Base-by-base conservation (phyloP, 2,329 filamentous ascomycete species). In the Diaporthe sp. region DNA sequence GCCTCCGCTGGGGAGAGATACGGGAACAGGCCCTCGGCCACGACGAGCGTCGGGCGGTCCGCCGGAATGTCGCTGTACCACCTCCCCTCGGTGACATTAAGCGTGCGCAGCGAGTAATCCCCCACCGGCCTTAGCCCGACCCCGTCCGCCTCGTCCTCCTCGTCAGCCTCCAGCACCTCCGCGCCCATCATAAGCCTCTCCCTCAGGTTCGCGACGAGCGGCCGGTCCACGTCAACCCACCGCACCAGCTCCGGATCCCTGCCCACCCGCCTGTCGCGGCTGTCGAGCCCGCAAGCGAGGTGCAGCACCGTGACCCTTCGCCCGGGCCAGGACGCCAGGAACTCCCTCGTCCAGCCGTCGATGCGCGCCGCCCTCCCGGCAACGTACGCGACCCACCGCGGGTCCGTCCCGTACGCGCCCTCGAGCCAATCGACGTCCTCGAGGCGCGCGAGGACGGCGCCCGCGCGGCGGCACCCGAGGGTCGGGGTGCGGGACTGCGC, bases 251-350 rank as follows among this genome's bases (percentile, higher is more conserved):
- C 63, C 3, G 58, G 31, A 31, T 67, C 71, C 22, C 51, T 7
- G 3, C 2, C 2, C 13, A 73, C 51, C 6, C 76, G 74, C 47
- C 65, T 49, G 68, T 51, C 70, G 17, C 76, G 75, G 8, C 55
- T 42, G 49, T 77, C 76, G 20, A 77, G 72, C 17, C 76, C 76
- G 53, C 74, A 76, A 28, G 75, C 75, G 22, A 77, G 63, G 61
- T 77, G 71, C 42, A 77, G 63, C 34, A 77, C 76, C 44, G 75
- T 76, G 7, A 76, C 51, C 9, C 31, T 12, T 20, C 67, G n/a
- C 8, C 39, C 37, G 20, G 74, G 28, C 61, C 72, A 44, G 1
- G 31, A 3, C 3, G 9, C 74, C 1, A 77, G 53, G 15, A 76
- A 77, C n/a, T 74, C 60, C 3, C n/a, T 25, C 22, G 70, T 71